Conservation (phyloP, 352 stramenopile genomes). For the Phytophthora idaei region DNA sequence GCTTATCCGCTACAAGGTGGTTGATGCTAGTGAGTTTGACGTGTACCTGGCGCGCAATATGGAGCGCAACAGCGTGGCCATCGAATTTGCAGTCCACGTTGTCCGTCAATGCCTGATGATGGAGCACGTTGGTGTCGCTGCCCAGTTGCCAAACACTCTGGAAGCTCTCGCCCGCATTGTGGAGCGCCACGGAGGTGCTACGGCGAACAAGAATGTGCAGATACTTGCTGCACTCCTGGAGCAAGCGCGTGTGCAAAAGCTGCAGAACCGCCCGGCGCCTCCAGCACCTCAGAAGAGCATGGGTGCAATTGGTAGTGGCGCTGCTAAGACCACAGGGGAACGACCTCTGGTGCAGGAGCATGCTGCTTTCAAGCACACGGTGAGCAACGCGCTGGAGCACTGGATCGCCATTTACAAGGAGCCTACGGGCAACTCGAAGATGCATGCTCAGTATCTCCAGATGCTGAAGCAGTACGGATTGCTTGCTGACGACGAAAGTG, state of each 20-base stretch:
- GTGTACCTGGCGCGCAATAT: constrained; percentile 95
- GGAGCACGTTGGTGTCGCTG: constrained; percentile 91
- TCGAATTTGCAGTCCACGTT: constrained; percentile 97
- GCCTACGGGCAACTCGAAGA: constrained; percentile 92
- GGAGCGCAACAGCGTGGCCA: constrained; percentile 94
- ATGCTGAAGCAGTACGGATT: constrained; percentile 97
- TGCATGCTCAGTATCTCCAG: constrained; percentile 96
- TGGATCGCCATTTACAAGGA: constrained; percentile 99
- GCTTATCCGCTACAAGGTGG: constrained; percentile 94
- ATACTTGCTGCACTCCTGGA: constrained; percentile 82
- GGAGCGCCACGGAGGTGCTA: constrained; percentile 73
- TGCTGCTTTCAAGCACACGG: constrained; percentile 83
- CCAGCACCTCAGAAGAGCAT: constrained; percentile 49
- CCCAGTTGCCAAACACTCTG: constrained; percentile 94
- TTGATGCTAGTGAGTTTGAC: constrained; percentile 94
- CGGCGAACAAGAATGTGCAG: constrained; percentile 87
- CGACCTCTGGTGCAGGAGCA: constrained; percentile 70
- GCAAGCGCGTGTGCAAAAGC: constrained; percentile 71
- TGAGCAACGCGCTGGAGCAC: constrained; percentile 95
- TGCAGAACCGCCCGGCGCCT: constrained; percentile 30
- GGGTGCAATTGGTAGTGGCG: constrained; percentile 63
- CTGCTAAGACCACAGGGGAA: constrained; percentile 36
- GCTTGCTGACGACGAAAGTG: constrained; percentile 96
- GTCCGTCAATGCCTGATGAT: constrained; percentile 92
- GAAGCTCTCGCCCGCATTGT: constrained; percentile 89